Base-by-base conservation (phyloP, 208 protist species). In the Lotmaria passim region DNA sequence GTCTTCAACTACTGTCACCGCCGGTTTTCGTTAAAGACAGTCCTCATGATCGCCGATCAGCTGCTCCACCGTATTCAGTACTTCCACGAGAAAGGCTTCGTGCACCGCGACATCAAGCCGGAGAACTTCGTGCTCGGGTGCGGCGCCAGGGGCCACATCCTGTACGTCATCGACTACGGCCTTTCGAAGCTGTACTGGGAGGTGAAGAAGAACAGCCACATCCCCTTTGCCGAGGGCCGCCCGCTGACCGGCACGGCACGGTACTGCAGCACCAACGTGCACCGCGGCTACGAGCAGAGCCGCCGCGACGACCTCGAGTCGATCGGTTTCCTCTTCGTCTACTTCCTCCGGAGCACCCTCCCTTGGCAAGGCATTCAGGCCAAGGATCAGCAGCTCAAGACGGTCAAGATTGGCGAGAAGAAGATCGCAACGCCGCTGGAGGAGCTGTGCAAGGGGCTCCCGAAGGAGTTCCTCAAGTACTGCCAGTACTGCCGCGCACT, bases 31-130 rank as follows among this genome's bases (percentile, higher is more conserved):
- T 63, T 99, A 26, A 99, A 99, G 86, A 99, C 99, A 24, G 96
- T 99, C n/a, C 87, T 99, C n/a, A 99, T 99, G 98, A 67, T 99
- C 0, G 99, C 97, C 1, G 98, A 99, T 55, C 99, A 99, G 83
- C 94, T 99, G 69, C 64, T 97, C 12, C 74, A 84, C 11, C 88
- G 93, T 12, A 84, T 97, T 38, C 82, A 96, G 72, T 95, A 91
- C 78, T 70, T 97, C 17, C 92, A 96, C 64, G 78, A 79, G 7
- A 82, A 81, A 28, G 89, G 90, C 47, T 91, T 97, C 67, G 65
- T 94, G 33, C 93, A 97, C 73, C 90, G 90, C 30, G 93, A 97
- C 67, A 93, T 97, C 59, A 97, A 97, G 78, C 89, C 92, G 17
- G 92, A 97, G 47, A 97, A 97, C 69, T 94, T 97, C 73, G 82